phyloP scores from a whole-genome alignment of 768 basidiomycete genomes.

The Boletus coccyginus region DNA sequence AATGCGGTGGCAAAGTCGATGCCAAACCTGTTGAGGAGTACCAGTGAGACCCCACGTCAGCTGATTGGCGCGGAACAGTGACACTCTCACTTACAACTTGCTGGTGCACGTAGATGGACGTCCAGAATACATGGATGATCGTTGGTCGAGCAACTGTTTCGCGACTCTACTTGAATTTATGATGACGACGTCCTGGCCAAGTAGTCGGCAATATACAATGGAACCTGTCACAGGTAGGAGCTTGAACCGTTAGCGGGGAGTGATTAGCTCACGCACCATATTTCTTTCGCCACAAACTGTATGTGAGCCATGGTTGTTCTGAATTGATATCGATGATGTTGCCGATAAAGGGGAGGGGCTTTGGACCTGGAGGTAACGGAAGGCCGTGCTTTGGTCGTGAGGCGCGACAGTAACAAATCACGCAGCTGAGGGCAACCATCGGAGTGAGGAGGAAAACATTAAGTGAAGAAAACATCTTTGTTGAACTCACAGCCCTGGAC shows the following conservation, averaged over 20 bases:
- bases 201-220: constrained; percentile 26
- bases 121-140: constrained; percentile 29
- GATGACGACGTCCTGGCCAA: constrained; percentile 26
- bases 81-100: constrained; percentile 19
- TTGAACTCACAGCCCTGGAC: neutral
- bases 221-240: constrained; percentile 19
- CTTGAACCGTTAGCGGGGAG: neutral
- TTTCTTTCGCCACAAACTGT: constrained; percentile 26
- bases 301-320: constrained; percentile 26
- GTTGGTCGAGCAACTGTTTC: constrained; percentile 28
- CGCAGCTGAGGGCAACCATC: constrained; percentile 12
- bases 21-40: constrained; percentile 19
- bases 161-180: constrained; percentile 28
- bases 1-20: constrained; percentile 30
- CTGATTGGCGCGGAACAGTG: neutral
- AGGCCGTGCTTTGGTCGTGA: constrained; percentile 3
- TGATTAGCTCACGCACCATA: constrained; percentile 20
- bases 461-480: constrained; percentile 10
- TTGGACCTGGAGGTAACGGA: constrained; percentile 24
- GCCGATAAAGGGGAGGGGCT: constrained; percentile 22
- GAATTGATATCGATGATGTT: constrained; percentile 24
- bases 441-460: constrained; percentile 6
- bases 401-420: constrained; percentile 4
- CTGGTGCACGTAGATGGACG: constrained; percentile 20
- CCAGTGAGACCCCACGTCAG: neutral